Evolutionary conservation across 2,329 filamentous ascomycete genomes (phyloP).

Genomic region (Fusarium tjaetaba): DNA sequence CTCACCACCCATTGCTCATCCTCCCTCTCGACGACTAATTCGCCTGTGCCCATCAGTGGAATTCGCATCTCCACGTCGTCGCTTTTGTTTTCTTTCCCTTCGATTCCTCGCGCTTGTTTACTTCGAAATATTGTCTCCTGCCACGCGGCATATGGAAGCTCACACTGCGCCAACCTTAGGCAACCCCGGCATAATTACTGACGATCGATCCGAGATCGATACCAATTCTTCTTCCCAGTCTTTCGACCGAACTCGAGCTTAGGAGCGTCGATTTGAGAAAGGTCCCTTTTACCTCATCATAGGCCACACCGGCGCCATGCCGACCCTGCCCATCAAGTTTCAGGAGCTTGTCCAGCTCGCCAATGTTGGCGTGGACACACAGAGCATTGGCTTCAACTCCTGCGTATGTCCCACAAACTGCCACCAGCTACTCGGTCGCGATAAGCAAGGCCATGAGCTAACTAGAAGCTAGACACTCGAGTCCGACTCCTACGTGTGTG

Average conservation of each 20-base stretch:
- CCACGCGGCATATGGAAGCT: conserved; percentile 54
- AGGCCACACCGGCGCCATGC: conserved; percentile 58
- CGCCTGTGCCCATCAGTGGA: conserved; percentile 44
- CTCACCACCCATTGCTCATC: conserved; percentile 32
- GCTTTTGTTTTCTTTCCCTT: conserved; percentile 23
- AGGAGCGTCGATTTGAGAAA: conserved; percentile 41
- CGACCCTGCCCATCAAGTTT: conserved; percentile 89
- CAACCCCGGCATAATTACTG: conserved; percentile 38
- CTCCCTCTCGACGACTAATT: conserved; percentile 39
- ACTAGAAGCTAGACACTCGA: conserved; percentile 80
- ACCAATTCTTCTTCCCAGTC: conserved; percentile 15
- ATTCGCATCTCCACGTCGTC: conserved; percentile 30
- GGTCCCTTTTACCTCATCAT: conserved; percentile 40
- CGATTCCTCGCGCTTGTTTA: conserved; percentile 35
- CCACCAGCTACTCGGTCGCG: neutral
- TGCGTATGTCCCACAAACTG: conserved; percentile 67
- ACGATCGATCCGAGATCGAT: conserved; percentile 42
- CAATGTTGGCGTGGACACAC: conserved; percentile 58
- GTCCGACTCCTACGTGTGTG: conserved; percentile 95
- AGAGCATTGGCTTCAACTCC: conserved; percentile 79
- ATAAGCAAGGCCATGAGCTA: conserved; percentile 24
- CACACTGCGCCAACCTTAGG: conserved; percentile 41
- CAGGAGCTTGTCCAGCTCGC: conserved; percentile 83
- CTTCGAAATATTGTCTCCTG: conserved; percentile 31
- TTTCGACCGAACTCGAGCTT: conserved; percentile 31